A percentile compares a stretch with the other conserved stretches of the same genome.
Evolutionary conservation across 345 rosid genomes (phyloP).

Genomic region (Clarkia xantiana): DNA sequence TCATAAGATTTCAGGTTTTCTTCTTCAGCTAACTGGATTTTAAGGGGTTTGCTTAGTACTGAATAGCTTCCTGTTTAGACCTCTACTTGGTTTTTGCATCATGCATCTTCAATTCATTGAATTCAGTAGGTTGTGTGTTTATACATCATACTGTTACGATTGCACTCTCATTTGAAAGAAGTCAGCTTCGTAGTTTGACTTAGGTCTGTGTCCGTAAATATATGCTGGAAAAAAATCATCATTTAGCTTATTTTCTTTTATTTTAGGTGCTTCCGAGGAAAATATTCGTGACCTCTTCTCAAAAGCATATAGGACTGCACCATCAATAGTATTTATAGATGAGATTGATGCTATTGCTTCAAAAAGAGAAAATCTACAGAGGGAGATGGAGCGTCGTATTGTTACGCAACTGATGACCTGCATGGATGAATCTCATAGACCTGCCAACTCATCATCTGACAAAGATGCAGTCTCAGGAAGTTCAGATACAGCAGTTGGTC

Average conservation of each 20-base stretch:
- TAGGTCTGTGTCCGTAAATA: too few species aligned
- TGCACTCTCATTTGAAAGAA: too few species aligned
- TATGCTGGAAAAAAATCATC: too few species aligned
- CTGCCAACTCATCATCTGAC: slow-evolving; percentile 20
- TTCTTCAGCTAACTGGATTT: too few species aligned
- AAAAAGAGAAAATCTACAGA: slow-evolving; percentile 74
- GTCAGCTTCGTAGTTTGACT: too few species aligned
- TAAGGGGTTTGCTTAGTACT: too few species aligned
- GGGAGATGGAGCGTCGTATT: slow-evolving; percentile 89
- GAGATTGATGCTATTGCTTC: slow-evolving; percentile 96
- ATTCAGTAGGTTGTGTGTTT: too few species aligned
- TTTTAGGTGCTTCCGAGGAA: slow-evolving; percentile 78
- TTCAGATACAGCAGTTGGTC: slow-evolving; percentile 26
- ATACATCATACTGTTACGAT: too few species aligned
- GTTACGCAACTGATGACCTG: slow-evolving; percentile 90
- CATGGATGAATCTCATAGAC: slow-evolving; percentile 66
- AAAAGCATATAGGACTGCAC: slow-evolving; percentile 72
- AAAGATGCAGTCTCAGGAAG: slow-evolving; percentile 16
- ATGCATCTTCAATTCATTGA: too few species aligned
- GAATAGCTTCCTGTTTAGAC: too few species aligned
- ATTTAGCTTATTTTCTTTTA: not conserved
- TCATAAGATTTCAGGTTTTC: too few species aligned
- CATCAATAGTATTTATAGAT: slow-evolving; percentile 83
- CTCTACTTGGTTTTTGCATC: too few species aligned
- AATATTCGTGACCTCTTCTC: slow-evolving; percentile 72